phyloP scores from a whole-genome alignment of 2,329 filamentous ascomycete species.

The Bipolaris oryzae region DNA sequence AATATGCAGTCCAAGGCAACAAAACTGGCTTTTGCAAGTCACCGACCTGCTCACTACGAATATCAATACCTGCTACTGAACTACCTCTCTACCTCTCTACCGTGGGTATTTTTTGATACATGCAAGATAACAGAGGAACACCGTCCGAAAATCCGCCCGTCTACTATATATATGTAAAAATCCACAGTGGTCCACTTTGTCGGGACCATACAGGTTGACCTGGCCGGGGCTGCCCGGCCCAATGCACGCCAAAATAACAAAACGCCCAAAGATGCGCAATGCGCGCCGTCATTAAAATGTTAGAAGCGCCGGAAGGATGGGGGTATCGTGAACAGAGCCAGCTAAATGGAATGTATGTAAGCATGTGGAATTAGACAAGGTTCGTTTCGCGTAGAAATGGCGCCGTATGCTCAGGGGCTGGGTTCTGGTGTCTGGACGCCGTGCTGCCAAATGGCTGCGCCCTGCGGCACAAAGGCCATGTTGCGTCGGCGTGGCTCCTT shows the following conservation, averaged over 20 bases:
- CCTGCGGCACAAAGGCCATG: slow-evolving; percentile 34
- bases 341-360: slow-evolving; percentile 8
- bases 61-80: not conserved
- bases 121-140: not conserved
- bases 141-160: not conserved
- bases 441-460: slow-evolving; percentile 39
- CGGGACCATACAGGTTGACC: slow-evolving; percentile 1
- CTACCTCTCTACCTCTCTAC: not conserved
- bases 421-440: slow-evolving; percentile 49
- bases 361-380: slow-evolving; percentile 7
- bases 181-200: not conserved
- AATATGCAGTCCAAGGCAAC: too few species aligned
- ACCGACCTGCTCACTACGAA: too few species aligned
- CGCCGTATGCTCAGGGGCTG: slow-evolving; percentile 38
- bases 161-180: not conserved
- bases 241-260: slow-evolving; percentile 8
- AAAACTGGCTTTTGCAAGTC: too few species aligned
- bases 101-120: not conserved
- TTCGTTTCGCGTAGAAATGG: slow-evolving; percentile 6
- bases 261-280: slow-evolving; percentile 12
- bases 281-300: slow-evolving; percentile 3
- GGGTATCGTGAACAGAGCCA: slow-evolving; percentile 27
- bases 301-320: slow-evolving; percentile 15
- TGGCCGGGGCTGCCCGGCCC: slow-evolving; percentile 8
- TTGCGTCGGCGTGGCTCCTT: slow-evolving; percentile 31